Percentiles rank a stretch among this genome's conserved stretches.
These are phyloP conservation scores for Oryza glaberrima DNA, from an alignment of 176 grass and related monocot genomes.

Conservation along the genomic window DNA sequence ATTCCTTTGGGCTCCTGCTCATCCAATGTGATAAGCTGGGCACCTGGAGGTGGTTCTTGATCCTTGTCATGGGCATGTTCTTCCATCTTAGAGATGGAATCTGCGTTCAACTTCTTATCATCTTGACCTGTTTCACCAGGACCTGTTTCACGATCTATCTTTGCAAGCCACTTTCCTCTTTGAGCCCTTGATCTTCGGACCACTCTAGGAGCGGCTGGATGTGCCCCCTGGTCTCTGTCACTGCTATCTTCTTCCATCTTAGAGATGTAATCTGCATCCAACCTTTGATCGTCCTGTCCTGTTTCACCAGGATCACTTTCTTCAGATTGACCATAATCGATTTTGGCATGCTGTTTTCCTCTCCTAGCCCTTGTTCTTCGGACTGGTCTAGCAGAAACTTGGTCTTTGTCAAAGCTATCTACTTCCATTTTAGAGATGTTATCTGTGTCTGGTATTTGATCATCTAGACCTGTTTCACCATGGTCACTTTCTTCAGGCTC, in stretches of 20 bases:
- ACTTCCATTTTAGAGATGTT: constrained; percentile 36
- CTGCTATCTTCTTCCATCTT: constrained; percentile 41
- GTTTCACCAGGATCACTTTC: constrained; percentile 51
- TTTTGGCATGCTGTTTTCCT: constrained; percentile 57
- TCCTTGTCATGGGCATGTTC: constrained; percentile 12
- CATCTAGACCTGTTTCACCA: constrained; percentile 42
- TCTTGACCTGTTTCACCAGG: constrained; percentile 44
- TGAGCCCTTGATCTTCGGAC: constrained; percentile 46
- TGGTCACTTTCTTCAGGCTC: constrained; percentile 53
- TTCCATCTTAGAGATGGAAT: constrained; percentile 38
- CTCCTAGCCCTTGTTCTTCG: constrained; percentile 58
- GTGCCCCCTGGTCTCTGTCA: constrained; percentile 28
- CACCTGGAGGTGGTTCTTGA: constrained; percentile 41
- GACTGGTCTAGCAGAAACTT: constrained; percentile 48
- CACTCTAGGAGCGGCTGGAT: constrained; percentile 45
- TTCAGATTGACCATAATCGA: constrained; percentile 58
- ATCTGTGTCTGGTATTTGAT: constrained; percentile 32
- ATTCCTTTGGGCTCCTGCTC: constrained; percentile 36
- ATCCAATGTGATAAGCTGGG: constrained; percentile 46
- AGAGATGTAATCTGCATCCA: constrained; percentile 34
- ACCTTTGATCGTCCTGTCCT: constrained; percentile 42
- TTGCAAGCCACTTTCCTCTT: constrained; percentile 52
- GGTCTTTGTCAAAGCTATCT: constrained; percentile 9
- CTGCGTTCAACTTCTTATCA: constrained; percentile 27
- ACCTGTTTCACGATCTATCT: constrained; percentile 48